Base-by-base conservation (phyloP, 768 basidiomycete genomes). In the Termitomyces sp. region DNA sequence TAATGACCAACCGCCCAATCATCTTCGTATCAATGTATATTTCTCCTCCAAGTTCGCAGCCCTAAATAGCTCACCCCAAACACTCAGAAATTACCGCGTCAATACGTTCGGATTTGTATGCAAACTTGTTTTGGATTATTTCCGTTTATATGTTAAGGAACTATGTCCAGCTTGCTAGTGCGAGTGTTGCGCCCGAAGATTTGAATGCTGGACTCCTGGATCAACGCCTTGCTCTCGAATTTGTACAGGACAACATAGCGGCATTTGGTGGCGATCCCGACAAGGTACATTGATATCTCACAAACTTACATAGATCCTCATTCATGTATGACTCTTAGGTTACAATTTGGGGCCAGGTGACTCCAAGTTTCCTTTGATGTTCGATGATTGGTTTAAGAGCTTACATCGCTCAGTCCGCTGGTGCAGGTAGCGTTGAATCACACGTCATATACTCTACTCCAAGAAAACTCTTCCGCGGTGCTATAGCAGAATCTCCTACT, bases 221-320 rank as follows among this genome's bases (percentile, higher is more conserved):
- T 65, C 85, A 88, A 68, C 71, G 76, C 1, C 71, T 75, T 33
- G 85, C 85, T 0, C 68, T 91, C 0, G 62, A 71, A 16, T 90
- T 87, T 68, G 70, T 89, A 0, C 79, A 86, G 59, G 72, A 84
- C n/a, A 86, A 90, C 62, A 82, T 88, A 18, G 77, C 72, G 3
- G 76, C 77, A 3, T 89, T 89, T 63, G 86, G 86, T 13, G 87
- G 87, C 1, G 81, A 87, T 68, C 79, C 80, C 14, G 61, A 69
- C 13, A 86, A 84, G 70, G 83, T 76, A 64, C 40, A 20, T 36
- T 24, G 6, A 13, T 8, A 20, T 2, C n/a, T 46, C 16, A 18
- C 5, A 1, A 10, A 18, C 4, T 12, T 2, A 22, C 9, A 42
- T 22, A 8, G 12, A 6, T 24, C 8, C 20, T 22, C 24, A 46